Evolutionary conservation across 208 protist species (phyloP), one percentile per base, ranked within the genome.

Genomic region (Borovskyia barvae): DNA sequence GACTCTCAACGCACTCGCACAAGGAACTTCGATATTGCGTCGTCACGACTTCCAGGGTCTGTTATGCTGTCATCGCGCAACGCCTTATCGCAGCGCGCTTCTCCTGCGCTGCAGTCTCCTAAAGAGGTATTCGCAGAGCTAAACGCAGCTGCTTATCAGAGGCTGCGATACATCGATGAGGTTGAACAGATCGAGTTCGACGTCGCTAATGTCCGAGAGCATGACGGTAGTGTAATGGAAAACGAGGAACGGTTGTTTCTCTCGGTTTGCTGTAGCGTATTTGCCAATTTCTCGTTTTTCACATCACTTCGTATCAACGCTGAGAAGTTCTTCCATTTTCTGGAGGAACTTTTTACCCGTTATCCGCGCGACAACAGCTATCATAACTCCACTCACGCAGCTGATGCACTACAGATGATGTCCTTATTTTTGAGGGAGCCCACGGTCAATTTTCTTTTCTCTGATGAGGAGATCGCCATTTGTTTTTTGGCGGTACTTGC

Each of bases 401-500:
- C 78, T 0, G 90, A 96, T 55, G 80, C 84, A 19, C 47, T 91
- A 39, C 90, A 96, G 64, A 93, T 90, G 78, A 48, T 89, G 26
- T 93, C 76, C 8, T 61, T 94, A 6, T 91, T 93, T 33, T 77
- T 96, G 22, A 54, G 86, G 8, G 82, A 90, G 28, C 78, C 80
- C 9, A 70, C 74, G 25, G 68, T 86, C 28, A 85, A 80, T 37
- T 76, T 82, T 32, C 58, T 93, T 22, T 96, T 93, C 49, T 85
- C 82, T 0, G 81, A 94, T 29, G 78, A 96, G 29, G 90, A 97
- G 28, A 75, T 94, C 17, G 68, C 96, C n/a, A 59, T 84, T 11
- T 71, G 65, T 25, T 75, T 97, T 48, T 59, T 97, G 12, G 67
- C 85, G 5, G 77, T 81, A 11, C 69, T 95, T 15, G 63, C 65